Evolutionary conservation across 352 stramenopile genomes (phyloP), one percentile per base, ranked within the genome.

Genomic region (Phytophthora hibernalis): DNA sequence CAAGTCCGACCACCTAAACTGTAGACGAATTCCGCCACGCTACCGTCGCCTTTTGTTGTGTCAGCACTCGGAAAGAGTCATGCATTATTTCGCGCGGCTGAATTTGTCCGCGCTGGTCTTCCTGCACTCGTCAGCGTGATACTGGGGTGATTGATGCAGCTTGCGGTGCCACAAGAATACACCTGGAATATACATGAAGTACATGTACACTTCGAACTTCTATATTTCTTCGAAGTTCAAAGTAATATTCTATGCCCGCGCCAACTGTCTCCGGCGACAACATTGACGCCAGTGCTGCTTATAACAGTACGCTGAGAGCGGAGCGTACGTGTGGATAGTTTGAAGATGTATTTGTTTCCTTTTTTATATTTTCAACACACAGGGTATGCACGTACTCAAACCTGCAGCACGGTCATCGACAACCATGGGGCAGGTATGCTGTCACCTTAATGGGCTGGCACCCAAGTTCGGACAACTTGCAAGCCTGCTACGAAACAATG

Each of bases 321-420:
- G n/a, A n/a, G n/a, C n/a, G n/a, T n/a, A n/a, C n/a, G n/a, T n/a
- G n/a, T n/a, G n/a, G n/a, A n/a, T n/a, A n/a, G 8, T 43, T 40
- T 38, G 28, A 28, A 42, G 3, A 51, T 38, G 20, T n/a, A 11
- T 28, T 43, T 65, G 13, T 70, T 57, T 52, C 59, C 30, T 35
- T 65, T n/a, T 70, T 65, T 64, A 70, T 70, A 67, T 69, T 51
- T 65, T 38, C 33, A 60, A 47, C 50, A 61, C 56, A 60, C 47
- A 44, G 11, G 20, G 31, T 44, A 70, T 65, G 62, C 62, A 65
- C 45, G 38, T 64, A 69, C 53, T 63, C 61, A 69, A n/a, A 54
- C 22, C 53, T 54, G 31, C 42, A 45, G 60, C 60, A 54, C 37
- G 38, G 16, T 49, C 47, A n/a, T 42, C 4, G 35, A 42, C 35